Evolutionary conservation across 768 basidiomycete species (phyloP).

Genomic region (Albatrellus ellisii): DNA sequence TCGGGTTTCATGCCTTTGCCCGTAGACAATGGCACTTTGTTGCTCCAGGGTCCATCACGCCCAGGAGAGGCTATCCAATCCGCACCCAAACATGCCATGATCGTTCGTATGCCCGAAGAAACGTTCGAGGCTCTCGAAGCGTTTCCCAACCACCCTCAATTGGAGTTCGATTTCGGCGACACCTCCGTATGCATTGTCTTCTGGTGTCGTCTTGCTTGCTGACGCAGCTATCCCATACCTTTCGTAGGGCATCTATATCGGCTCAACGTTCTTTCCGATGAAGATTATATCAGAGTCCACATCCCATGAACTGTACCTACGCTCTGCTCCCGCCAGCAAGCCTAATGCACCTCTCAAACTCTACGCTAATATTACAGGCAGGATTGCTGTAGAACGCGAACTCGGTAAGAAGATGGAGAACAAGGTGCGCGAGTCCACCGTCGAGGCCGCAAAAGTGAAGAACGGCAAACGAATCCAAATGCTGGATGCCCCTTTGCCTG

Average conservation of each 20-base stretch:
- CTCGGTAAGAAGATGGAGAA: constrained; percentile 28
- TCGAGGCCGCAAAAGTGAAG: constrained; percentile 27
- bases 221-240: background rate
- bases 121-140: constrained; percentile 55
- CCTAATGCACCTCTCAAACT: constrained; percentile 57
- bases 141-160: constrained; percentile 26
- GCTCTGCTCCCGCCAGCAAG: constrained; percentile 42
- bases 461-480: constrained; percentile 34
- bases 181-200: constrained; percentile 34
- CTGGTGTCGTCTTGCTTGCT: background rate
- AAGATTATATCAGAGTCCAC: constrained; percentile 35
- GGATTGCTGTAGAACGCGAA: constrained; percentile 53
- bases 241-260: constrained; percentile 39
- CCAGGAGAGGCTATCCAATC: constrained; percentile 44
- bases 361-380: constrained; percentile 62
- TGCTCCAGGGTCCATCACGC: constrained; percentile 43
- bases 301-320: constrained; percentile 63
- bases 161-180: constrained; percentile 53
- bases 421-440: constrained; percentile 27
- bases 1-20: constrained; percentile 79
- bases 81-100: constrained; percentile 59
- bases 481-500: constrained; percentile 21
- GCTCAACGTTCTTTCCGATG: constrained; percentile 51
- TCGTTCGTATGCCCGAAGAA: constrained; percentile 63
- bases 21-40: constrained; percentile 29